A percentile compares a stretch with the other conserved stretches of the same genome.
Conservation (phyloP, 2,329 filamentous ascomycete genomes). For the Sporothrix globosa region DNA sequence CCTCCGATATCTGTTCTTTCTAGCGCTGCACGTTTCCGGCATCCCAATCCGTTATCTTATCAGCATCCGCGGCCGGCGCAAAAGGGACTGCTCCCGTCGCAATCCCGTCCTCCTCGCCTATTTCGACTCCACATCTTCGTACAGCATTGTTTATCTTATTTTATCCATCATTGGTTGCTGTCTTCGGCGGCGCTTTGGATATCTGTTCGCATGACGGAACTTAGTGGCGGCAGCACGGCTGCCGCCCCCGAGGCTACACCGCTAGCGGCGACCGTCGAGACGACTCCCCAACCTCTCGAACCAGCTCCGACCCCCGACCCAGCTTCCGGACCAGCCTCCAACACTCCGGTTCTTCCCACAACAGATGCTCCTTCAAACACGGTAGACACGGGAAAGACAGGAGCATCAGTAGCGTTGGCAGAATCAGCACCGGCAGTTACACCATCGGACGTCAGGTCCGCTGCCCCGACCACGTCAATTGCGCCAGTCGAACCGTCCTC, state of each 20-base stretch:
- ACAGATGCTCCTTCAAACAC: neutral
- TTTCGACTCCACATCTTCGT: neutral
- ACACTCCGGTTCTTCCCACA: neutral
- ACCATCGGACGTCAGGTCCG: no score
- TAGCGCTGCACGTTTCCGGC: neutral
- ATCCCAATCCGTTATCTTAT: neutral
- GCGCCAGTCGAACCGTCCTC: neutral
- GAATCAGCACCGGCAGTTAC: no score
- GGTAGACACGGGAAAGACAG: neutral
- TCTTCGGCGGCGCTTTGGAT: neutral
- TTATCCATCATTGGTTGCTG: neutral
- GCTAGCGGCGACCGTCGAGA: conserved; percentile 3
- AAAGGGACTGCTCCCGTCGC: neutral
- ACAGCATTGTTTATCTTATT: neutral
- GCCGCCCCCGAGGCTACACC: conserved; percentile 23
- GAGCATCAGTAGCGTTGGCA: neutral
- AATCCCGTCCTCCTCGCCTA: neutral
- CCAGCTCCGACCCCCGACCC: neutral
- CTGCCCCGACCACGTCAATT: neutral
- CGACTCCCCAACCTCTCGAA: conserved; percentile 1
- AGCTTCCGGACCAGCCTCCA: neutral
- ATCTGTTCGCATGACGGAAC: conserved; percentile 29
- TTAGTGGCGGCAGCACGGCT: conserved; percentile 27
- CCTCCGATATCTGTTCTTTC: neutral
- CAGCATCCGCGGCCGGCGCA: conserved; percentile 8